Base-by-base conservation (phyloP, 148 eudicot species). In the Hydrangea macrophylla region DNA sequence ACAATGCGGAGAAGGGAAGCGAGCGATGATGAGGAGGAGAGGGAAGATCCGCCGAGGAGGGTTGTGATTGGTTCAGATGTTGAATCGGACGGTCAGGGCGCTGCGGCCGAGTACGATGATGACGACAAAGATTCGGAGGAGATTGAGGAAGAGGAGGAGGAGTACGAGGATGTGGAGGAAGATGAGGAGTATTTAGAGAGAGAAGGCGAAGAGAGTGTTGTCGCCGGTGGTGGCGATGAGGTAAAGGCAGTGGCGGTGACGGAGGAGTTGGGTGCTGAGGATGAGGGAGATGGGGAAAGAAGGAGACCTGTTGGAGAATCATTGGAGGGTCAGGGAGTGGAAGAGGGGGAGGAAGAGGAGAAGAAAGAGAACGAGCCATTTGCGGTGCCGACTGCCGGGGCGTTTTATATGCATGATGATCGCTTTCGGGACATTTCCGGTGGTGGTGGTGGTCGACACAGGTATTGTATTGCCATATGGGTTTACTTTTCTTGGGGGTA, bases 381-480 rank as follows among this genome's bases (percentile, higher is more conserved):
- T 71, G 80, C 96, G 2, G 97, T 94, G 65, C 99, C 99, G 0
- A 94, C 97, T 6, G 84, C 96, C 0, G 99, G 99, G 31, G 97
- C 99, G 3, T 94, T 94, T 68, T 94, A 94, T 72, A 94, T 94
- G 99, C 97, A 94, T 25, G 99, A 94, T 80, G 99, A 94, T 73
- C 81, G 98, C 58, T 90, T 94, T 68, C 72, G 88, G 20, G 91
- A 81, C 72, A 85, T n/a, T n/a, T n/a, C n/a, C n/a, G n/a, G n/a
- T n/a, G n/a, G 62, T 78, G 80, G 80, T 24, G 87, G 77, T 57
- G 96, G 97, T 35, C 76, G 92, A 58, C 31, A 93, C 76, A 93
- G 98, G 98, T 90, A 82, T 60, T 59, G 98, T 90, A 82, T 60
- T 59, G n/a, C 68, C 27, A 40, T 36, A 2, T 17, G 6, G 11